These are phyloP conservation scores for Evansstolkia leycettana DNA, from an alignment of 495 filamentous ascomycete genomes.

Conservation along the genomic window DNA sequence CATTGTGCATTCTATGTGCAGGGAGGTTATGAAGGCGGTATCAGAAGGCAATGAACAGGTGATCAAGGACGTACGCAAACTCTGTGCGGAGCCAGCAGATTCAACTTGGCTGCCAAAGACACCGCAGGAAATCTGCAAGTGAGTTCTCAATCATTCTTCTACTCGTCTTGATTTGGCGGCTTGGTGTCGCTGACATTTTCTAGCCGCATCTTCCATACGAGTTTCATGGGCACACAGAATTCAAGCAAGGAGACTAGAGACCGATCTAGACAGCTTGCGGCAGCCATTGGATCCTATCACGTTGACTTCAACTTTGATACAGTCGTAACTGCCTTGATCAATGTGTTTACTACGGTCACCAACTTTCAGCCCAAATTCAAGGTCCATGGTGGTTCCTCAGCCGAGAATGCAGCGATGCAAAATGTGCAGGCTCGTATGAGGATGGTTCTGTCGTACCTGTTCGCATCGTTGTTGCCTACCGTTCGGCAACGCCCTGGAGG, in stretches of 20 bases:
- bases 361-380: slow-evolving; percentile 54
- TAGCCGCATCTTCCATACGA: slow-evolving; percentile 54
- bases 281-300: slow-evolving; percentile 64
- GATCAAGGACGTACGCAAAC: slow-evolving; percentile 51
- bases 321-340: slow-evolving; percentile 40
- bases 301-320: slow-evolving; percentile 66
- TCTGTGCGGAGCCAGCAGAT: slow-evolving; percentile 42
- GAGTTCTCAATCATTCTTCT: slow-evolving; percentile 2
- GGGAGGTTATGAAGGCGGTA: slow-evolving; percentile 57
- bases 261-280: slow-evolving; percentile 55
- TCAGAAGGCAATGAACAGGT: slow-evolving; percentile 53
- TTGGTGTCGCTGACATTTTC: slow-evolving; percentile 4
- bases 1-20: slow-evolving; percentile 70
- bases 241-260: slow-evolving; percentile 57
- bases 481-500: slow-evolving; percentile 39
- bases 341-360: slow-evolving; percentile 41
- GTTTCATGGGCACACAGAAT: slow-evolving; percentile 68
- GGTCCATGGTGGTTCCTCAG: slow-evolving; percentile 46
- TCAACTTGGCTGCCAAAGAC: slow-evolving; percentile 39
- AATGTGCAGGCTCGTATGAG: slow-evolving; percentile 70
- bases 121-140: slow-evolving; percentile 49
- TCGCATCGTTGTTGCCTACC: slow-evolving; percentile 54
- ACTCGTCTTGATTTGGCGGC: neutral
- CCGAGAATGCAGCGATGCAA: slow-evolving; percentile 61
- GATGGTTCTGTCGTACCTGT: slow-evolving; percentile 73